A percentile compares a stretch with the other conserved stretches of the same genome.
Evolutionary conservation across 2,329 filamentous ascomycete species (phyloP).

Genomic region (Grosmannia huntii): DNA sequence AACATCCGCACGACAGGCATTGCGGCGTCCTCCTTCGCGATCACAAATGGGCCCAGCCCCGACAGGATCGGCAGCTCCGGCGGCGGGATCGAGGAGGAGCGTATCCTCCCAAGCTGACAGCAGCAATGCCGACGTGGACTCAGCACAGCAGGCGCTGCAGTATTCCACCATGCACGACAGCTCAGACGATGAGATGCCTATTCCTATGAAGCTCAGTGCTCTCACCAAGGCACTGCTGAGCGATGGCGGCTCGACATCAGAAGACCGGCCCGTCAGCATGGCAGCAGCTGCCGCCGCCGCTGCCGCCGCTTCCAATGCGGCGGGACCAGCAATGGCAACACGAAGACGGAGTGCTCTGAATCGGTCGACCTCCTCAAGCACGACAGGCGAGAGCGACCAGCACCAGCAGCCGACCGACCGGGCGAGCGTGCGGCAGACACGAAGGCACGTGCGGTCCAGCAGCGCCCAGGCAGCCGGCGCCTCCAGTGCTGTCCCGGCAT

Average conservation of each 20-base stretch:
- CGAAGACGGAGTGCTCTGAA: slow-evolving; percentile 38
- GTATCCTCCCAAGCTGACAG: background rate
- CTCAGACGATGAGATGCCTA: slow-evolving; percentile 86
- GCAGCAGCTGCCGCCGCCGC: slow-evolving; percentile 8
- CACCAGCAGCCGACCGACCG: slow-evolving; percentile 8
- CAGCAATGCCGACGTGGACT: background rate
- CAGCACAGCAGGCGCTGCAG: slow-evolving; percentile 27
- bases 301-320: slow-evolving; percentile 3
- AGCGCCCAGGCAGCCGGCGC: slow-evolving; percentile 26
- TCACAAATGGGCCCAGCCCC: slow-evolving; percentile 22
- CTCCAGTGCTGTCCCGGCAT: background rate
- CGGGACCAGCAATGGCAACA: slow-evolving; percentile 30
- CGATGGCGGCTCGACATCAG: slow-evolving; percentile 40
- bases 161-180: slow-evolving; percentile 58
- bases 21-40: slow-evolving; percentile 36
- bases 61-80: slow-evolving; percentile 5
- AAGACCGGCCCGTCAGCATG: slow-evolving; percentile 13
- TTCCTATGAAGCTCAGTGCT: slow-evolving; percentile 87
- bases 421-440: slow-evolving; percentile 16
- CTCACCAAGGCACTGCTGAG: slow-evolving; percentile 76
- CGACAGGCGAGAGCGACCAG: slow-evolving; percentile 19
- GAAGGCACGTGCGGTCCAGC: slow-evolving; percentile 32
- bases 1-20: slow-evolving; percentile 42
- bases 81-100: slow-evolving; percentile 10
- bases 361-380: slow-evolving; percentile 27